A percentile compares a stretch with the other conserved stretches of the same genome.
phyloP scores from a whole-genome alignment of 2,329 filamentous ascomycete species.

The Leptosphaerulina australis region DNA sequence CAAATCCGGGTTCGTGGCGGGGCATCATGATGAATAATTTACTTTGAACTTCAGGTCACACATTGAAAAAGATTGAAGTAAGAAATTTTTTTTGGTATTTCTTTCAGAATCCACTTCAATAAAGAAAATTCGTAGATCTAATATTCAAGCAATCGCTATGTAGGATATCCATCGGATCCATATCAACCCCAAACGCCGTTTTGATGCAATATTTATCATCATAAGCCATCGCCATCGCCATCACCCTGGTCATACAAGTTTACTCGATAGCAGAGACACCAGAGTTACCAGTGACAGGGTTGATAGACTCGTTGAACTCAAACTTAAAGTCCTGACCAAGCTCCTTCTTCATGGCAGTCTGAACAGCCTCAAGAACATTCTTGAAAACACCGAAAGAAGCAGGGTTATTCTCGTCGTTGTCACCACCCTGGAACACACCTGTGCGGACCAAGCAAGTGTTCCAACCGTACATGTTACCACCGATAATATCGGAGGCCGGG shows the following conservation, averaged over 20 bases:
- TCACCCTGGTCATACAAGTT: conserved; percentile 14
- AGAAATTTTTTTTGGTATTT: conserved; percentile 13
- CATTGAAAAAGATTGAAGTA: no score
- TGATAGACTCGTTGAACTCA: conserved; percentile 73
- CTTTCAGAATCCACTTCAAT: not conserved
- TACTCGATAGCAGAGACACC: conserved; percentile 63
- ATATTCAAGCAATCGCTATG: conserved; percentile 20
- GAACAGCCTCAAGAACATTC: conserved; percentile 74
- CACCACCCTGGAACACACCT: conserved; percentile 77
- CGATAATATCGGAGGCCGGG: conserved; percentile 74
- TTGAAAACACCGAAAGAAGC: conserved; percentile 77
- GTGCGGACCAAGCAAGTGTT: conserved; percentile 80
- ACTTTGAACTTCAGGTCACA: no score
- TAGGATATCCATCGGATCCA: conserved; percentile 21
- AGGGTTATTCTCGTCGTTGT: conserved; percentile 77
- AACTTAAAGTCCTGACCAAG: conserved; percentile 76
- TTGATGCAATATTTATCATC: conserved; percentile 3
- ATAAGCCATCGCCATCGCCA: no score
- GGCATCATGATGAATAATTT: no score
- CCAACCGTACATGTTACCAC: conserved; percentile 82
- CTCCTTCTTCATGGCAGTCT: conserved; percentile 70
- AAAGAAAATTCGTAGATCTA: conserved; percentile 21
- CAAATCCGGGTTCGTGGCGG: no score
- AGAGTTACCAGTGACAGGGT: conserved; percentile 66
- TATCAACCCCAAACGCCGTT: conserved; percentile 13